These are phyloP conservation scores for Tetragonia tetragonoides DNA, from an alignment of 148 eudicot species.

Conservation along the genomic window DNA sequence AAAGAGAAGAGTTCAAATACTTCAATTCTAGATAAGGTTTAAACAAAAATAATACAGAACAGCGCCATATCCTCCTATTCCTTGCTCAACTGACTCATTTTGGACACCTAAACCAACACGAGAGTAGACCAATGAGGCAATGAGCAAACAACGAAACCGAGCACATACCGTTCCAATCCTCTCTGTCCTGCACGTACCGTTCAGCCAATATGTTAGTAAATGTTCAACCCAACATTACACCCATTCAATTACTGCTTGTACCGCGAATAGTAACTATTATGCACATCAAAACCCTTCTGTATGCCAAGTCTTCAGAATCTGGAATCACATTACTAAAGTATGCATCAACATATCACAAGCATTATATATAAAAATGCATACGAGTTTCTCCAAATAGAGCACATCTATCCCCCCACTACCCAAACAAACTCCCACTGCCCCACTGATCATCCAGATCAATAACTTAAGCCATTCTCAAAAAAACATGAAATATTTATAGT, in stretches of 20 bases:
- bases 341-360: not conserved
- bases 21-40: too few species aligned
- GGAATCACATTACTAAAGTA: not conserved
- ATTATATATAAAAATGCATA: not conserved
- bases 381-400: not conserved
- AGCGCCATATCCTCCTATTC: too few species aligned
- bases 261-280: not conserved
- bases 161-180: not conserved
- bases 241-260: not conserved
- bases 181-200: not conserved
- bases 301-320: not conserved
- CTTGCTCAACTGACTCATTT: slow-evolving; percentile 90
- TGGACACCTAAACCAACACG: slow-evolving; percentile 62
- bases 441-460: not conserved
- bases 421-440: too few species aligned
- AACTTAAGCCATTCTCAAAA: not conserved
- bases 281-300: not conserved
- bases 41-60: too few species aligned
- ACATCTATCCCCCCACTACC: not conserved
- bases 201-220: not conserved
- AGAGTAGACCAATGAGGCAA: not conserved
- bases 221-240: not conserved
- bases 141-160: slow-evolving; percentile 4
- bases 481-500: not conserved
- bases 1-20: too few species aligned